Conservation (phyloP, 2,329 filamentous ascomycete species). For the Byssochlamys sp. region DNA sequence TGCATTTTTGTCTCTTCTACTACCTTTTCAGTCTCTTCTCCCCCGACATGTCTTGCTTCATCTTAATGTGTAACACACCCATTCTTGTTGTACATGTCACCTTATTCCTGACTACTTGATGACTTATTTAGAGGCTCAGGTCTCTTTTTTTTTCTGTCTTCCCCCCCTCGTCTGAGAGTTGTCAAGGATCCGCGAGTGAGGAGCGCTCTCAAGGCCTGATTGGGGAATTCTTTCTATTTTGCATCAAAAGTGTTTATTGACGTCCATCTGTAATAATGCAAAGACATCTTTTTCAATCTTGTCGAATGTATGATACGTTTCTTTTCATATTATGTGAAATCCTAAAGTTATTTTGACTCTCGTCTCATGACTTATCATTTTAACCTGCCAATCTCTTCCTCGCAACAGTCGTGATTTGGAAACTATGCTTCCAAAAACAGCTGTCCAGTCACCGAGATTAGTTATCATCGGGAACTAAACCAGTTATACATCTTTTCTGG, state of each 20-base stretch:
- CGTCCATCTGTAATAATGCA: background rate
- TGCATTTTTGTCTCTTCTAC: constrained; percentile 18
- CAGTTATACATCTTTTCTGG: too few relatives aligned
- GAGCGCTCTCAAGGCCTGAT: background rate
- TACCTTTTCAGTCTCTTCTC: constrained; percentile 1
- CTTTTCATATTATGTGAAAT: background rate
- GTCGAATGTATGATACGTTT: background rate
- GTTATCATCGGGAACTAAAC: too few relatives aligned
- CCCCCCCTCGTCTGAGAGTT: background rate
- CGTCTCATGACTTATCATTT: background rate
- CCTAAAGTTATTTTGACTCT: background rate
- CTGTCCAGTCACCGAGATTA: too few relatives aligned
- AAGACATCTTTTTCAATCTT: background rate
- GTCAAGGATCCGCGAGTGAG: background rate
- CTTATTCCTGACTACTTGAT: background rate
- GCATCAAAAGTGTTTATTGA: background rate
- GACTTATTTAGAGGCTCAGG: background rate
- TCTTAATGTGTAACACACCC: constrained; percentile 4
- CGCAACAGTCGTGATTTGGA: too few relatives aligned
- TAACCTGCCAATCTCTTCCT: too few relatives aligned
- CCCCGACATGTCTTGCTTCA: background rate
- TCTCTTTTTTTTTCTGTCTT: background rate
- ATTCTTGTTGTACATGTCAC: background rate
- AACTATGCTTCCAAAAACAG: too few relatives aligned
- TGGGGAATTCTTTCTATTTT: background rate